Evolutionary conservation across 1,284 basidiomycete genomes (phyloP), one percentile per base, ranked within the genome.

Genomic region (Microbotryum scabiosae): DNA sequence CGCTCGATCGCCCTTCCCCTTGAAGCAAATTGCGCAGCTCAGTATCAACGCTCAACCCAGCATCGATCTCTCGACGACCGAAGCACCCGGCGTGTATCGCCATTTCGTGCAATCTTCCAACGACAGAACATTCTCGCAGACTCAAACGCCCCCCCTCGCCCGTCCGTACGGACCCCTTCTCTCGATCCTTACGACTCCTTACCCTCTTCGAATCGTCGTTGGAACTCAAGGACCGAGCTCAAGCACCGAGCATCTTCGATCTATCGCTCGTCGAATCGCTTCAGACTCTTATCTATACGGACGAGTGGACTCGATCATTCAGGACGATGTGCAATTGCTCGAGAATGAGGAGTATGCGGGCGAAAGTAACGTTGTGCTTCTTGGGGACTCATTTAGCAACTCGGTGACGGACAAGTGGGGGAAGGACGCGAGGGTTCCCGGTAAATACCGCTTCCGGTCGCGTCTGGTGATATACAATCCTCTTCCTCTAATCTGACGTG

Each of bases 251-350:
- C 73, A 75, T 8, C 76, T 71, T 1, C 63, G 78, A 1, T 80
- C 79, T 2, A 70, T 83, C 7, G 88, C 86, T 1, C 71, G 79
- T 6, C 79, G 87, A 4, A 76, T 90, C 52, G 82, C 84, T 3
- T 82, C 88, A 69, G 81, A 84, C 63, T 76, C 90, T 16, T 76
- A 82, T 49, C 72, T 82, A 0, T 88, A 86, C 74, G 85, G 87
- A 70, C 80, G 82, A 61, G 74, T 90, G 26, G 87, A 88, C 65
- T 73, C 79, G 0, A 80, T 82, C 52, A 82, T 91, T 48, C 59
- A 86, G 41, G 67, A 70, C 12, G 79, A 81, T 62, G 59, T 72
- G 3, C 79, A 82, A 49, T 79, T 78, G 1, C 60, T 78, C 25
- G 54, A 64, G 10, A 32, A 52, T 8, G n/a, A 28, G n/a, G 6